Base-by-base conservation (phyloP, 2,329 filamentous ascomycete genomes). In the Aspergillus flavus region DNA sequence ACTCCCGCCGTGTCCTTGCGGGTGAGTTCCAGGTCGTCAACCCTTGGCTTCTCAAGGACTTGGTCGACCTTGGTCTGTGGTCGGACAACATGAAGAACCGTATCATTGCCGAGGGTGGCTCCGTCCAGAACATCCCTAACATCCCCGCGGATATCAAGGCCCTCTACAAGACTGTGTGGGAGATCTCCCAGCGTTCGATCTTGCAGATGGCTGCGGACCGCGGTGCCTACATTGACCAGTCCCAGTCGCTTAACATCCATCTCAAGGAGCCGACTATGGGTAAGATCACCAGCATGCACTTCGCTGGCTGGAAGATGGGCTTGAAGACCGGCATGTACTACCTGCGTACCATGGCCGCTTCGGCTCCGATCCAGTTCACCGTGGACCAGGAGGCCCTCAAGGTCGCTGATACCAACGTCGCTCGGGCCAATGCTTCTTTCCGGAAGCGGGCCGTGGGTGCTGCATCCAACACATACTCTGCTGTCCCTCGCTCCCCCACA, bases 291-390 rank as follows among this genome's bases (percentile, higher is more conserved):
- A 95, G 91, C 79, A 99, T 99, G 95, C 95, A 99, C 84, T 99
- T 99, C 77, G 88, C 95, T 56, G 95, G 95, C 73, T 99, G 95
- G 95, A 99, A 98, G 86, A 89, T 98, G 69, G 95, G 95, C 75
- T 88, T 99, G 71, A 99, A 99, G 91, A 99, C 95, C 41, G 95
- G 95, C 84, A 98, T 99, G 95, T 99, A 99, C 89, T 99, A 99
- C 82, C 89, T 99, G 72, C 93, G 95, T 74, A 99, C 95, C 55
- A 95, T 96, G 89, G 95, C 95, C 67, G 95, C 95, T 41, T 94
- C 94, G 21, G 93, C 94, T 54, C 95, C 95, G 59, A 99, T 99
- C 70, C 95, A 99, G 81, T 99, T 99, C 84, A 99, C 95, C 5
- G 95, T 99, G 75, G 95, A 99, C 77, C 94, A 99, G 81, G 92